Evolutionary conservation across 129 eudicot species (phyloP), one percentile per base, ranked within the genome.

Genomic region (Mikania micrantha): DNA sequence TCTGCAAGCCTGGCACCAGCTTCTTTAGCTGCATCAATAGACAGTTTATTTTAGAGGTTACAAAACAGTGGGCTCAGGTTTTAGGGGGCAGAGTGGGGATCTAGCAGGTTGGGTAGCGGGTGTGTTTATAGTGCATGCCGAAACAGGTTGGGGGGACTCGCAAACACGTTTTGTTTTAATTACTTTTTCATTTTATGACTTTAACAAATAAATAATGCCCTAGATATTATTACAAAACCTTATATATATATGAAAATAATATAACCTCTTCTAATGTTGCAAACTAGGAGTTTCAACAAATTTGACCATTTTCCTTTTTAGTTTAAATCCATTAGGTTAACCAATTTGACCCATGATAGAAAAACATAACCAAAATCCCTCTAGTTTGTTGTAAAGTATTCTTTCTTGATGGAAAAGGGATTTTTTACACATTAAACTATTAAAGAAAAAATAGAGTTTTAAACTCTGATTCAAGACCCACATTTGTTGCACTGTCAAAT

Each of bases 1-100:
- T 89, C 44, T 88, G 92, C 83, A 93, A 70, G 77, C 74, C 72
- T 1, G 92, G 95, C 48, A 86, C 78, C 67, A 86, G 72, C 36
- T 93, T 93, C 72, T 78, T 88, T 49, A 93, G 75, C 98, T 93
- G 90, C 80, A 61, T 15, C 48, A 4, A 17, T 44, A 36, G 9
- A 59, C 4, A 4, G 40, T 7, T 58, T 58, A 44, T 60, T 20
- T 4, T 10, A 34, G 62, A 56, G 11, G 21, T 53, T 4, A 34
- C 4, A 2, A 48, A 48, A 48, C 7, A 19, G 54, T 17, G 25
- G 25, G 7, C 8, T 48, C 19, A n/a, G 21, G 21, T 11, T 48
- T 1, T 17, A 47, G 53, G 36, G 36, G 36, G 24, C 4, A 20
- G 48, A 4, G 16, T 41, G n/a, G 19, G 49, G 2, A 20, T 15